These are phyloP conservation scores for Auxenochlorella protothecoides DNA, from an alignment of 139 green algal species.

Conservation along the genomic window DNA sequence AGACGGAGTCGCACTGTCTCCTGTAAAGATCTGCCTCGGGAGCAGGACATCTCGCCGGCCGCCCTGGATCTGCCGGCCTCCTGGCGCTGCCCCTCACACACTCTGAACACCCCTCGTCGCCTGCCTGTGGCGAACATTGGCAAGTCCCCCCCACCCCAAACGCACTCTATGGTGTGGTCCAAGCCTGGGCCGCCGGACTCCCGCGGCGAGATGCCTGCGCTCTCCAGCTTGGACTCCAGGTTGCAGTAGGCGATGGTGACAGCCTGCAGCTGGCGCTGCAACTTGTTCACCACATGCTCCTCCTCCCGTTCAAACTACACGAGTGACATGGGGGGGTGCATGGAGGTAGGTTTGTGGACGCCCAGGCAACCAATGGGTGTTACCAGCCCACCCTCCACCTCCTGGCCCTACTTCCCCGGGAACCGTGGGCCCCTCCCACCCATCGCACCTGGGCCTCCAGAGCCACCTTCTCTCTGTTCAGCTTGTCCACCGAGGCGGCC, in stretches of 20 bases:
- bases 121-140: not conserved
- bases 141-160: not conserved
- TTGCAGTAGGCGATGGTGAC: slow-evolving; percentile 35
- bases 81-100: too few relatives aligned
- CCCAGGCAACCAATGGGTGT: too few relatives aligned
- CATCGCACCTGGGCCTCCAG: slow-evolving; percentile 47
- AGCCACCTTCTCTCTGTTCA: slow-evolving; percentile 43
- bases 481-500: slow-evolving; percentile 34
- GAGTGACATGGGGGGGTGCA: not conserved
- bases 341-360: too few relatives aligned
- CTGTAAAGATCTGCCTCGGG: too few relatives aligned
- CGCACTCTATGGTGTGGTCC: slow-evolving; percentile 8
- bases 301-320: slow-evolving; percentile 38
- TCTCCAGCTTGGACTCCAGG: slow-evolving; percentile 41
- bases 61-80: too few relatives aligned
- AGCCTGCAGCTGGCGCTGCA: slow-evolving; percentile 58
- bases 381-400: too few relatives aligned
- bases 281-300: slow-evolving; percentile 59
- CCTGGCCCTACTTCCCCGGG: too few relatives aligned
- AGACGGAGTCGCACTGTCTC: too few relatives aligned
- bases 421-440: too few relatives aligned
- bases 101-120: too few relatives aligned
- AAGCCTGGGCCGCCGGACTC: slow-evolving; percentile 17
- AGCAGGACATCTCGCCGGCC: too few relatives aligned
- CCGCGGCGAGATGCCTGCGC: slow-evolving; percentile 18